phyloP scores from a whole-genome alignment of 2,329 filamentous ascomycete genomes.

The Aotearoamyces nothofagi region DNA sequence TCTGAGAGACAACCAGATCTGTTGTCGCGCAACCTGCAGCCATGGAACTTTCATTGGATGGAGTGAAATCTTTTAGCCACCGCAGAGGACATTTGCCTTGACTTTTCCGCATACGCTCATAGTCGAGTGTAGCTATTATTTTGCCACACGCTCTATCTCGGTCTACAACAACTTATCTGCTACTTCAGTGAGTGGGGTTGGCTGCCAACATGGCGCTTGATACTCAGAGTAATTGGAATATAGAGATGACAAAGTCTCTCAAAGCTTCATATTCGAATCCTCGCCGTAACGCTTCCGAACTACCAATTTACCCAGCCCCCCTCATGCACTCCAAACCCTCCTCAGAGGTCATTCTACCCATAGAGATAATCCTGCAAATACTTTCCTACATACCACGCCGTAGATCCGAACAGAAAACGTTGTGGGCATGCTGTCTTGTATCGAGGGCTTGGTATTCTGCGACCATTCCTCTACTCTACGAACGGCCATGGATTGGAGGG shows the following conservation, averaged over 20 bases:
- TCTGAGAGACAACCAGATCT: too few relatives aligned
- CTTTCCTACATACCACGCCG: conserved; percentile 14
- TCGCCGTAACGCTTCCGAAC: not conserved
- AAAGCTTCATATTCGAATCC: conserved; percentile 3
- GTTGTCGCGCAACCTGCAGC: too few relatives aligned
- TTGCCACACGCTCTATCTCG: too few relatives aligned
- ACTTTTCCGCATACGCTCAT: too few relatives aligned
- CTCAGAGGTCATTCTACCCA: conserved; percentile 14
- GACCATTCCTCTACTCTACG: conserved; percentile 14
- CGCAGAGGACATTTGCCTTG: too few relatives aligned
- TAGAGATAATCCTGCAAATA: conserved; percentile 18
- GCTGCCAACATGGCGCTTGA: conserved; percentile 18
- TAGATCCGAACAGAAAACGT: conserved; percentile 8
- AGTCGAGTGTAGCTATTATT: too few relatives aligned
- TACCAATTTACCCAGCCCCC: not conserved
- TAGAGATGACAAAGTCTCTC: conserved; percentile 16
- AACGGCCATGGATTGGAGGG: conserved; percentile 14
- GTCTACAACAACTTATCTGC: too few relatives aligned
- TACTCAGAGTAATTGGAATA: conserved; percentile 17
- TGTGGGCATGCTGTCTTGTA: conserved; percentile 17
- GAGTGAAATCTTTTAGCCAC: too few relatives aligned
- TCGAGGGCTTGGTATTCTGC: conserved; percentile 18
- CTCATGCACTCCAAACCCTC: conserved; percentile 1
- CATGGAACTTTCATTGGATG: too few relatives aligned
- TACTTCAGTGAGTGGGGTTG: too few relatives aligned